Conservation (phyloP, 169 alveolate species). For the Plasmodium berghei region DNA sequence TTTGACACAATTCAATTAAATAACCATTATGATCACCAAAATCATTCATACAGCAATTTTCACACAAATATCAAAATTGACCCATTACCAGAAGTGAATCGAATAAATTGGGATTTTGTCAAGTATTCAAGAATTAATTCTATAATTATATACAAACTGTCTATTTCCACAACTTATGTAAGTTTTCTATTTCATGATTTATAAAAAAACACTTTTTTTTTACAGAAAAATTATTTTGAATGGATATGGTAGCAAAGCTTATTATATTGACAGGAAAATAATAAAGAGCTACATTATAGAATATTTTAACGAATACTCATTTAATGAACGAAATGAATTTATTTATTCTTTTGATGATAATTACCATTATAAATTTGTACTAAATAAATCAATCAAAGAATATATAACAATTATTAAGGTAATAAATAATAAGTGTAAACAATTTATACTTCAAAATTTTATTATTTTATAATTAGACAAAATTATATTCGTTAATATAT, state of each 20-base stretch:
- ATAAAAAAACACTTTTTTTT: neutral
- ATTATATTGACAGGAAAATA: conserved; percentile 32
- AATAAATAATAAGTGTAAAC: neutral
- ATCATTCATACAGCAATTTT: neutral
- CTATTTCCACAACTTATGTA: neutral
- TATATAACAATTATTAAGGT: conserved; percentile 58
- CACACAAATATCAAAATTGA: too few species aligned
- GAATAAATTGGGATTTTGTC: conserved; percentile 52
- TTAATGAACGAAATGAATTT: conserved; percentile 69
- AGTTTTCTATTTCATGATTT: neutral
- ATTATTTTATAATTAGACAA: neutral
- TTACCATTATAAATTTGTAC: conserved; percentile 43
- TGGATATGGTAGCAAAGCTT: conserved; percentile 45
- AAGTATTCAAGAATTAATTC: conserved; percentile 11
- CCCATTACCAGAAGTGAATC: conserved; percentile 8
- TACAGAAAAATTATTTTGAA: conserved; percentile 57
- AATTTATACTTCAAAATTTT: neutral
- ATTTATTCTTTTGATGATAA: conserved; percentile 38
- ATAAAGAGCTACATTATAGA: conserved; percentile 64
- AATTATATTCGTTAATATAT: too few species aligned
- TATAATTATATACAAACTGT: neutral
- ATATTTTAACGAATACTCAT: conserved; percentile 69
- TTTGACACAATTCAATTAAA: conserved; percentile 38
- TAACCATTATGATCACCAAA: neutral
- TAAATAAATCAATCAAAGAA: conserved; percentile 56